Base-by-base conservation (phyloP, 2,329 filamentous ascomycete species). In the Diaporthe vaccinii region DNA sequence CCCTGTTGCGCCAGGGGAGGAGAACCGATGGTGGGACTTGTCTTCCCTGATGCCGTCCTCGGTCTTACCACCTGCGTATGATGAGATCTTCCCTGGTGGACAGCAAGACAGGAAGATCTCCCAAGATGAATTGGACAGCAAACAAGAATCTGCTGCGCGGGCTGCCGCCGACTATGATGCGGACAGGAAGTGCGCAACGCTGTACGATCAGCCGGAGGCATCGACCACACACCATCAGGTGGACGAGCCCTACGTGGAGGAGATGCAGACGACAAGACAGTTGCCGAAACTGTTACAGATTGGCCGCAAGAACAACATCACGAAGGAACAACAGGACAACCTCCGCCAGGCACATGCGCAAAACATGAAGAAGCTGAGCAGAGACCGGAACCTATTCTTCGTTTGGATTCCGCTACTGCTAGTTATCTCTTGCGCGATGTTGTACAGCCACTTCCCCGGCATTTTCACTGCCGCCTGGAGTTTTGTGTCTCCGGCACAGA, bases 31-130 rank as follows among this genome's bases (percentile, higher is more conserved):
- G 92, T 94, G 92, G 90, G 92, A 93, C 80, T 84, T 93, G 39
- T 88, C 93, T 59, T 91, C 91, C 12, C 84, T 87, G 51, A 86
- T 88, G 79, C 84, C 84, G 70, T 82, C 84, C 53, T 84, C 90
- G 14, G 85, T 87, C 5, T 87, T 90, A 44, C 94, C 94, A 12
- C 94, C 94, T 14, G 90, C 94, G 0, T 97, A 97, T 78, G 92
- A 95, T 72, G 94, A 96, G 65, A 90, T 97, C 39, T 97, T 92
- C 82, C 94, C 93, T 49, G 84, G 86, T 55, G 83, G 86, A 65
- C 78, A 87, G 15, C 89, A 92, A 73, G 84, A 84, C 44, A 93
- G 93, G 82, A 87, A 89, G 31, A 58, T 79, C 74, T 71, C 72
- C 2, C 85, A 86, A 55, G 83, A 86, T 72, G 85, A 87, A 59